Conservation (phyloP, 306 rosid genomes). For the Vicia faba region DNA sequence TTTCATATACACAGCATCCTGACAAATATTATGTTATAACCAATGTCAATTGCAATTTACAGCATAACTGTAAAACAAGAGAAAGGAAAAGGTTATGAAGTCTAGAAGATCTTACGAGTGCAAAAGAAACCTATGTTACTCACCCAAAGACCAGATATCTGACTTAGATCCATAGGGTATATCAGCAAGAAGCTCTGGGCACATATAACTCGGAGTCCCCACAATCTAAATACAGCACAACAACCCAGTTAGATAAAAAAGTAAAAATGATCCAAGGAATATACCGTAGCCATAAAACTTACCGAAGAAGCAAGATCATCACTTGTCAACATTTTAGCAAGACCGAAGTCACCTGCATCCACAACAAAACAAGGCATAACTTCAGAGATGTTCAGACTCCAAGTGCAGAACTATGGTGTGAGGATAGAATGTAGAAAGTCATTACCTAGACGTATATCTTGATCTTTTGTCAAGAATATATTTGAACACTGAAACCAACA, state of each 20-base stretch:
- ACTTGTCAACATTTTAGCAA: slow-evolving; percentile 88
- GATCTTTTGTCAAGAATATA: slow-evolving; percentile 94
- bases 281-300: slow-evolving; percentile 35
- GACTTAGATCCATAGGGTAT: slow-evolving; percentile 98
- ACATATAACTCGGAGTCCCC: slow-evolving; percentile 98
- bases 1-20: slow-evolving; percentile 97
- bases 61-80: not conserved
- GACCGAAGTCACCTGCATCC: slow-evolving; percentile 90
- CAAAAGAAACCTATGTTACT: slow-evolving; percentile 22
- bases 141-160: slow-evolving; percentile 98
- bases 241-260: slow-evolving; percentile 14
- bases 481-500: slow-evolving; percentile 79
- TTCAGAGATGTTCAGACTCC: not conserved
- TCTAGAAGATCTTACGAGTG: not conserved
- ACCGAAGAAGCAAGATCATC: slow-evolving; percentile 97
- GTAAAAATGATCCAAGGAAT: slow-evolving; percentile 11
- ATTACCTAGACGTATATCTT: slow-evolving; percentile 89
- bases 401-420: not conserved
- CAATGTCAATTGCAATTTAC: slow-evolving; percentile 16
- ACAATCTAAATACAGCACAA: slow-evolving; percentile 60
- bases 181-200: slow-evolving; percentile 99
- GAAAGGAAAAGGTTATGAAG: slow-evolving; percentile 16
- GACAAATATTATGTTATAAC: slow-evolving; percentile 33
- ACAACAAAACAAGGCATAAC: slow-evolving; percentile 18
- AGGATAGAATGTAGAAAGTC: slow-evolving; percentile 26